Evolutionary conservation across 1,284 basidiomycete species (phyloP), one percentile per base, ranked within the genome.

Genomic region (Ganoderma lucidum): DNA sequence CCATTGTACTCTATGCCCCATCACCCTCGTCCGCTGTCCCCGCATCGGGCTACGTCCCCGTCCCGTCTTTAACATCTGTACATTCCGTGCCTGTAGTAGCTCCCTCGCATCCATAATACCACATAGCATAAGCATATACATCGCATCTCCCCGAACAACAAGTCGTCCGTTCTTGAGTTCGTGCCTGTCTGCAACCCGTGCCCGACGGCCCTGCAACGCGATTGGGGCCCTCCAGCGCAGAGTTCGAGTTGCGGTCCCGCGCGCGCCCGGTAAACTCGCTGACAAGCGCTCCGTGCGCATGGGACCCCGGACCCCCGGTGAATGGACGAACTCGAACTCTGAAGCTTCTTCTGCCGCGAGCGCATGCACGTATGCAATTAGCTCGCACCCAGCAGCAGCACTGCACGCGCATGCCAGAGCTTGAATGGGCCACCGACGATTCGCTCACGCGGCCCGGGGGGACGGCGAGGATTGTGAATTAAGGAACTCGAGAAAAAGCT

Each of bases 401-500:
- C 28, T 15, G 14, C 53, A 32, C 15, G 15, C 17, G 55, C 55
- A 56, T n/a, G 32, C 32, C 32, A 59, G 5, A 23, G 8, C 32
- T 37, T 15, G 15, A 58, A 59, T 19, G 19, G 35, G 56, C 28
- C 56, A 59, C 56, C 56, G 35, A 59, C 35, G 56, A 59, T 59
- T 35, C 56, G 30, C 30, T 12, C 32, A 32, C 17, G 56, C 56
- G 35, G 56, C 56, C 56, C 56, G 56, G 35, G 56, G 32, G 19
- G 3, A 39, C 56, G 56, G 56, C 56, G 56, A n/a, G 35, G 64
- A 42, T n/a, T 56, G 42, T 62, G 59, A 32, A 66, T 62, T 32
- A 44, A 62, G 59, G 65, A 61, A 62, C 66, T 55, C 61, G 65
- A 66, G 65, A 56, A 59, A 39, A 39, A 53, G 63, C 51, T 63